Evolutionary conservation across 202 grass and related monocot genomes (phyloP), one percentile per base, ranked within the genome.

Genomic region (Panicum virgatum): DNA sequence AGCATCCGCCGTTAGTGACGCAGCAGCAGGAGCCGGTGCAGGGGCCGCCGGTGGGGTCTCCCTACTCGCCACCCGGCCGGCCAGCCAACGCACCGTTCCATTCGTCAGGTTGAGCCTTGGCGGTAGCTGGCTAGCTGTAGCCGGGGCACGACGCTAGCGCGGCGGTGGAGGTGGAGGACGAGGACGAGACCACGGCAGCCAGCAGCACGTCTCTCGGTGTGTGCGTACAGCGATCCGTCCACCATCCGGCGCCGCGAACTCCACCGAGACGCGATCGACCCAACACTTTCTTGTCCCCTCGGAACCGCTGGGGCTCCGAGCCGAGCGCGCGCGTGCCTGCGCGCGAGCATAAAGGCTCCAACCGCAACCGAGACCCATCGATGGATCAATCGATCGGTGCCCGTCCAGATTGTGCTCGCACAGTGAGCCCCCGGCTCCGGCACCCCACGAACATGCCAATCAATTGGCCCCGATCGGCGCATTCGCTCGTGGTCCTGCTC

Each of bases 381-480:
- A n/a, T n/a, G n/a, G n/a, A n/a, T n/a, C n/a, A 3, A 7, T 47
- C 73, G 65, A 46, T n/a, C 85, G 16, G 70, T 74, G 37, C 15
- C 82, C 44, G 20, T 43, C 73, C 42, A 38, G 59, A 63, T 67
- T 62, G 76, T 59, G 77, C 59, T 6, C 2, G 38, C 67, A 54
- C 82, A 80, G 70, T 16, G 47, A 11, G 66, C 56, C 56, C n/a
- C 8, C 53, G 54, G 11, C 22, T 72, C 73, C 23, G 25, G 56
- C 73, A 61, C 56, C 54, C 73, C 76, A 76, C 76, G 70, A 76
- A 69, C 82, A 68, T 43, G 71, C n/a, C 87, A 47, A 89, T 85
- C 76, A 81, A 80, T 85, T 85, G 71, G 66, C 43, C 36, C 26
- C 14, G 67, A 38, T 69, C 62, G 50, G 18, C 2, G 78, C 85